Percentiles rank a stretch among this genome's conserved stretches.
phyloP scores from a whole-genome alignment of 73 alveolate genomes.

The Tetrahymena thermophila region DNA sequence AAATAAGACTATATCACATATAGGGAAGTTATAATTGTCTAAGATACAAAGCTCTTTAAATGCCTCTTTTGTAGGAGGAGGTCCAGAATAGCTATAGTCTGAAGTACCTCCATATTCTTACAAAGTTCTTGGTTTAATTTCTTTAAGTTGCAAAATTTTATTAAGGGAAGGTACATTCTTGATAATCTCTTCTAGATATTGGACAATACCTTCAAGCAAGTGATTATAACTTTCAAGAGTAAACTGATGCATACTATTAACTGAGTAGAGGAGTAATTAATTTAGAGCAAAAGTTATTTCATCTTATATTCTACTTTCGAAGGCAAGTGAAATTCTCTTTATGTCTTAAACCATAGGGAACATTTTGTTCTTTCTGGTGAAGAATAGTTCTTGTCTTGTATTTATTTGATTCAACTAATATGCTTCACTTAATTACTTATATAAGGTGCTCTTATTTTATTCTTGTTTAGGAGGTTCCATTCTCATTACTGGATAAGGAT shows the following conservation, averaged over 20 bases:
- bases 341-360: constrained; percentile 27
- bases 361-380: constrained; percentile 20
- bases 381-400: neutral
- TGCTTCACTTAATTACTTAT: neutral
- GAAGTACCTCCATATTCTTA: neutral
- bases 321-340: constrained; percentile 94
- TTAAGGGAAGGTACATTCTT: neutral
- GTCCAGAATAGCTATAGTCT: neutral
- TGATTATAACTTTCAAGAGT: constrained; percentile 16
- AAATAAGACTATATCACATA: neutral
- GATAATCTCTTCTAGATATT: constrained; percentile 28
- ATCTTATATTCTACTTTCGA: constrained; percentile 90
- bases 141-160: neutral
- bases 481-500: neutral
- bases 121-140: neutral
- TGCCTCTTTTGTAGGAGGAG: neutral
- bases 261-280: constrained; percentile 84
- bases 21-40: neutral
- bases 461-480: neutral
- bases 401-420: neutral
- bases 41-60: neutral
- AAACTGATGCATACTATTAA: constrained; percentile 54
- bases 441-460: neutral
- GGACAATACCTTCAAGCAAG: constrained; percentile 28
- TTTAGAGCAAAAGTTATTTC: constrained; percentile 97